phyloP scores from a whole-genome alignment of 768 basidiomycete species.

The Hericium alpestre region DNA sequence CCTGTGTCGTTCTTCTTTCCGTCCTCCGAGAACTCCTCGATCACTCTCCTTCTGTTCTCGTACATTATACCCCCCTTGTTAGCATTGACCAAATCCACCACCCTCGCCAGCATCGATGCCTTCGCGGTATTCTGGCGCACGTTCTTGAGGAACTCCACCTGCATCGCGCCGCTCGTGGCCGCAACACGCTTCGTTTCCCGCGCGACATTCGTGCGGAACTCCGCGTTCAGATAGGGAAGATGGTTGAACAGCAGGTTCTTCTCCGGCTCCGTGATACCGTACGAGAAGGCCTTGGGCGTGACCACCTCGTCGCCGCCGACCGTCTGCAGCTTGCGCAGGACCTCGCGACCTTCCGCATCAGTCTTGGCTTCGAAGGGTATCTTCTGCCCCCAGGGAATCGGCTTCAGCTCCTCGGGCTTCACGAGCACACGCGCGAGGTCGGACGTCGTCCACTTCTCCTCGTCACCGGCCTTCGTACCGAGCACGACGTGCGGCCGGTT shows the following conservation, averaged over 20 bases:
- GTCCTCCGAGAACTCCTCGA: slow-evolving; percentile 66
- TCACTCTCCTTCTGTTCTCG: slow-evolving; percentile 75
- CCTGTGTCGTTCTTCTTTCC: slow-evolving; percentile 67
- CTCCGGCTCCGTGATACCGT: slow-evolving; percentile 52
- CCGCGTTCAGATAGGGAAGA: slow-evolving; percentile 46
- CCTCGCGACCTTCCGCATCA: not conserved
- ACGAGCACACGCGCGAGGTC: slow-evolving; percentile 52
- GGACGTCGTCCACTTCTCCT: slow-evolving; percentile 55
- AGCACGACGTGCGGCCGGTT: slow-evolving; percentile 59
- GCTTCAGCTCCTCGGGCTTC: slow-evolving; percentile 8
- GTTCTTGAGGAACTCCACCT: not conserved
- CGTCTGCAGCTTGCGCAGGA: not conserved
- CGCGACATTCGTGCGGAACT: slow-evolving; percentile 1
- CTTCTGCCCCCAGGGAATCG: not conserved
- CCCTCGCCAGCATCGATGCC: slow-evolving; percentile 46
- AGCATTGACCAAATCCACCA: slow-evolving; percentile 81
- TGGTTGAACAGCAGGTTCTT: slow-evolving; percentile 56
- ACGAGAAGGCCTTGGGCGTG: slow-evolving; percentile 47
- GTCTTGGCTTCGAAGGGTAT: not conserved
- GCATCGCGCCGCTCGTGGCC: slow-evolving; percentile 19
- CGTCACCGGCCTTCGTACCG: slow-evolving; percentile 57
- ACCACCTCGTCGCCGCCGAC: slow-evolving; percentile 27
- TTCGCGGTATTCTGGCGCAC: slow-evolving; percentile 21
- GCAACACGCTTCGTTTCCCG: slow-evolving; percentile 6
- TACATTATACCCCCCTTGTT: slow-evolving; percentile 78